Percentiles rank a stretch among this genome's conserved stretches.
phyloP scores from a whole-genome alignment of 2,329 filamentous ascomycete species.

The Verticillium alfalfae region DNA sequence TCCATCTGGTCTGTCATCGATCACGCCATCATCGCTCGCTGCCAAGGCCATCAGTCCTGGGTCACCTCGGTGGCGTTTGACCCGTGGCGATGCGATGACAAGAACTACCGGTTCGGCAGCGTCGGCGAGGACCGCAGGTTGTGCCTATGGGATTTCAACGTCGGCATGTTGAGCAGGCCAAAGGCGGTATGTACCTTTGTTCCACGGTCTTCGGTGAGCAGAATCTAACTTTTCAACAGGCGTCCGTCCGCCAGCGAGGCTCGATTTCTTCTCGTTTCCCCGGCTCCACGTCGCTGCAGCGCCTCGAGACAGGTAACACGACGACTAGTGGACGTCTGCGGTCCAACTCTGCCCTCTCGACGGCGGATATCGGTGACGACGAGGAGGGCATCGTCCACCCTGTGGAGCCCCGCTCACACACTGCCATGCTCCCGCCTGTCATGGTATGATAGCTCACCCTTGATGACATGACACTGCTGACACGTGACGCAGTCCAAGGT shows the following conservation, averaged over 20 bases:
- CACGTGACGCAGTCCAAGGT: slow-evolving; percentile 58
- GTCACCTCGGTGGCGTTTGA: slow-evolving; percentile 92
- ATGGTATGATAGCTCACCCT: slow-evolving; percentile 53
- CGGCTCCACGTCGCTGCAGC: slow-evolving; percentile 37
- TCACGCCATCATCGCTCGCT: slow-evolving; percentile 78
- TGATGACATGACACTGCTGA: slow-evolving; percentile 6
- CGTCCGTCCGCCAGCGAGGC: slow-evolving; percentile 50
- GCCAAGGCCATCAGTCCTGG: slow-evolving; percentile 94
- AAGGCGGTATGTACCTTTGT: slow-evolving; percentile 59
- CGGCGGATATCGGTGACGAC: slow-evolving; percentile 37
- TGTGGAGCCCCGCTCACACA: slow-evolving; percentile 78
- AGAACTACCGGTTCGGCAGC: slow-evolving; percentile 92
- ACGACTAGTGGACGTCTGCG: slow-evolving; percentile 51
- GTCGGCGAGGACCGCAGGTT: slow-evolving; percentile 91
- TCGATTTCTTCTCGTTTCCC: slow-evolving; percentile 45
- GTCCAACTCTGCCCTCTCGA: slow-evolving; percentile 64
- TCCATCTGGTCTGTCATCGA: slow-evolving; percentile 93
- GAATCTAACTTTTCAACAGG: slow-evolving; percentile 24
- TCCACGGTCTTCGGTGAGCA: too few species aligned
- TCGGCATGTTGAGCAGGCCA: slow-evolving; percentile 90
- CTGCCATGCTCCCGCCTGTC: slow-evolving; percentile 83
- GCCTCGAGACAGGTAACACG: slow-evolving; percentile 59
- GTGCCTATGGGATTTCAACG: slow-evolving; percentile 94
- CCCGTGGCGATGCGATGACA: slow-evolving; percentile 92
- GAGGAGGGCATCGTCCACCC: slow-evolving; percentile 64